Conservation (phyloP, 257 asterid species). For the Solanum ossicruentum region DNA sequence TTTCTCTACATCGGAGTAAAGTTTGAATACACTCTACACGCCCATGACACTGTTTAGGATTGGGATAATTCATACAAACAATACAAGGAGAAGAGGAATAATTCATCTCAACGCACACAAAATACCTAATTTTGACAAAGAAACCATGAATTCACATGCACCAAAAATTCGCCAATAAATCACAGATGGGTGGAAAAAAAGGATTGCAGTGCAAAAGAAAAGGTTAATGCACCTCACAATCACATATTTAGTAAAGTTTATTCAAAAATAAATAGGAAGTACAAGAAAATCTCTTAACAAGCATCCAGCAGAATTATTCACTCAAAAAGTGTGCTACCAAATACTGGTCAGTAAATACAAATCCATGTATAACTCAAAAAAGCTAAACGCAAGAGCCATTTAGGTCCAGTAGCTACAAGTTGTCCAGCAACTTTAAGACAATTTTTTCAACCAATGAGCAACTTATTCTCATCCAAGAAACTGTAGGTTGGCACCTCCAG, state of each 20-base stretch:
- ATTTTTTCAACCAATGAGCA: conserved; percentile 52
- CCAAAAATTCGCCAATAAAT: no score
- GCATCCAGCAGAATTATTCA: conserved; percentile 14
- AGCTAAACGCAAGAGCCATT: background rate
- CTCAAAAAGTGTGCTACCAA: conserved; percentile 1
- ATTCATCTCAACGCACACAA: no score
- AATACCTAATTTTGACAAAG: no score
- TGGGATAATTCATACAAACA: no score
- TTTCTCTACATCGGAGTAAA: no score
- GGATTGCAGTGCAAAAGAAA: background rate
- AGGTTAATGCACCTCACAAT: background rate
- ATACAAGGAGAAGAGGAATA: no score
- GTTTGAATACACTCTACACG: no score
- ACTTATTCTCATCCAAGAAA: conserved; percentile 77
- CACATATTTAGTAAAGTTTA: background rate
- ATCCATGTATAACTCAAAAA: background rate
- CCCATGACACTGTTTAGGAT: no score
- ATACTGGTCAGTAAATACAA: conserved; percentile 8
- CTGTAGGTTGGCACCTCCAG: conserved; percentile 85
- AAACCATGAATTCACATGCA: no score
- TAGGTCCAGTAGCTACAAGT: background rate
- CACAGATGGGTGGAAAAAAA: background rate
- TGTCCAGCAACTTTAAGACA: background rate
- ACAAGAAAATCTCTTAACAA: background rate
- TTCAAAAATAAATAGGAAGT: background rate